Conservation (phyloP, 2,329 filamentous ascomycete genomes). For the Biscogniauxia mediterranea region DNA sequence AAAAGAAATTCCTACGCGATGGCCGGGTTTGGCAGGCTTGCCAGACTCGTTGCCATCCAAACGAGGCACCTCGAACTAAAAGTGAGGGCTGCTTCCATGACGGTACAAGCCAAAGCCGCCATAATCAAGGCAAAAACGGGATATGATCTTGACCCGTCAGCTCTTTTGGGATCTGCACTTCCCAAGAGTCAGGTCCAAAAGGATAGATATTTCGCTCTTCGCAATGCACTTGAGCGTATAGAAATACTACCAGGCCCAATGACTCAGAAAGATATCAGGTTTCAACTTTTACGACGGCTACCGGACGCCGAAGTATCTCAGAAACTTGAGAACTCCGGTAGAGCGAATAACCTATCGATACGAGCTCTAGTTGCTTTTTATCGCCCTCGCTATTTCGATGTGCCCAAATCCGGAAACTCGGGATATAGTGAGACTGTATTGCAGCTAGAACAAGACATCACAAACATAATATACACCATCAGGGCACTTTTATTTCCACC, state of each 20-base stretch:
- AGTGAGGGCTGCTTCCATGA: conserved; percentile 15
- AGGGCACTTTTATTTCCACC: background rate
- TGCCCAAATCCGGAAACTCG: background rate
- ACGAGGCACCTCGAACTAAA: conserved; percentile 20
- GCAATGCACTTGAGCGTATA: conserved; percentile 23
- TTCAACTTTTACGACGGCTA: conserved; percentile 20
- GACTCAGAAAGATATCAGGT: conserved; percentile 17
- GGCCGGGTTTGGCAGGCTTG: conserved; percentile 10
- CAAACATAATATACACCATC: background rate
- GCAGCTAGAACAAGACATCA: background rate
- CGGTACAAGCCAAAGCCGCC: conserved; percentile 17
- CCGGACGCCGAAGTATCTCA: conserved; percentile 21
- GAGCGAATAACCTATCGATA: conserved; percentile 21
- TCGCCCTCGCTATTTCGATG: background rate
- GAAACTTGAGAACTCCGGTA: conserved; percentile 17
- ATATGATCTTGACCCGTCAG: conserved; percentile 21
- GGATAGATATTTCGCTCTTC: conserved; percentile 14
- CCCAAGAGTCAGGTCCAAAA: conserved; percentile 4
- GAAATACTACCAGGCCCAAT: conserved; percentile 11
- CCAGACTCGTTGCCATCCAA: conserved; percentile 21
- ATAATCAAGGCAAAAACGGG: conserved; percentile 24
- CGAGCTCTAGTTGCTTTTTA: conserved; percentile 14
- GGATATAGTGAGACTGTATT: background rate
- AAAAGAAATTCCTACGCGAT: background rate
- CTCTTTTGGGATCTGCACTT: conserved; percentile 13